Evolutionary conservation across 78 protist genomes (phyloP), one percentile per base, ranked within the genome.

Genomic region (Neovahlkampfia damariscottae): DNA sequence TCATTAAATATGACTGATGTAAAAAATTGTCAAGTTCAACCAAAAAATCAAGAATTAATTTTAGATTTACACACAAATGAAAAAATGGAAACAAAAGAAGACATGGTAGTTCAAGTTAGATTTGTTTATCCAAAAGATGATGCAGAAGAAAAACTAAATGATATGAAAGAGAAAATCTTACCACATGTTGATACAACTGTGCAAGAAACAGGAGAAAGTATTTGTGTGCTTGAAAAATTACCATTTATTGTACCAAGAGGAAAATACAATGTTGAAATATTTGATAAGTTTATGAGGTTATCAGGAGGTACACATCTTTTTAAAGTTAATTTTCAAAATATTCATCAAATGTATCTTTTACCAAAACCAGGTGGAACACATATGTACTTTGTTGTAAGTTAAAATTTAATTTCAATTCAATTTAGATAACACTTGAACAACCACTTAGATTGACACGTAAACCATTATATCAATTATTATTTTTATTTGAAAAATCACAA

Each of bases 321-420:
- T 19, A 69, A 19, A 19, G 19, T 69, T 69, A 10, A 10, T 19
- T 69, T 28, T 29, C 19, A 69, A n/a, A 28, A 19, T 19, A 69
- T 69, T 29, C 19, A 19, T 10, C 19, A 19, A 28, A 10, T 19
- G 19, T 69, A 28, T 29, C 29, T 69, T 10, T 69, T 69, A 29
- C 72, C 72, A 19, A 69, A 69, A 69, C 68, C 72, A 19, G 19
- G 19, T 19, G 72, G 19, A 69, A 69, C 19, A 10, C 68, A 19
- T 19, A 19, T n/a, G 68, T 69, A 28, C 72, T 69, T 69, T 69
- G 72, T 69, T 19, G 72, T 69, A 19, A 69, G 72, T 69, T 50
- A 19, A 19, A 50, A 50, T 50, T 50, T 50, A 19, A 19, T 19
- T 50, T 19, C 62, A 19, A 19, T 19, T 19, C 62, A 50, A 19